phyloP scores from a whole-genome alignment of 768 basidiomycete species.

The Tricholoma hemisulphureum region DNA sequence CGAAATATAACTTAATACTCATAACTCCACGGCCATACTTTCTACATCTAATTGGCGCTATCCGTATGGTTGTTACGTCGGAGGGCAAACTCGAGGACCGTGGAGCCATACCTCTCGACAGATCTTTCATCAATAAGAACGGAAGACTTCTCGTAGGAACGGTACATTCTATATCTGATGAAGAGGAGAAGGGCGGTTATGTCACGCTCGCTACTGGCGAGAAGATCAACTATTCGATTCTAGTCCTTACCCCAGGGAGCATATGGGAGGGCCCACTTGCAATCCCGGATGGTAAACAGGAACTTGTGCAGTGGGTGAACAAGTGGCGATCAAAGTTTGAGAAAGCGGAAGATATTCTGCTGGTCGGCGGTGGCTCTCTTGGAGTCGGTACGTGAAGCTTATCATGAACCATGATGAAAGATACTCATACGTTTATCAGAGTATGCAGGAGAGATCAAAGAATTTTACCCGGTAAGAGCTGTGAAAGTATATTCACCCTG shows the following conservation, averaged over 20 bases:
- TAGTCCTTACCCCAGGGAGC: constrained; percentile 61
- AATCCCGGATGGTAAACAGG: constrained; percentile 38
- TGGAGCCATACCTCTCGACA: constrained; percentile 51
- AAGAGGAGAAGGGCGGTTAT: constrained; percentile 37
- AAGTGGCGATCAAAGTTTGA: constrained; percentile 34
- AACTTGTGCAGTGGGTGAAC: constrained; percentile 23
- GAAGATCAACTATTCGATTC: constrained; percentile 47
- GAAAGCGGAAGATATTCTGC: constrained; percentile 42
- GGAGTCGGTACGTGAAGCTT: constrained; percentile 39
- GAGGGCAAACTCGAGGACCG: constrained; percentile 43
- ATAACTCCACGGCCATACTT: constrained; percentile 52
- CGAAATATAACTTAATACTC: constrained; percentile 51
- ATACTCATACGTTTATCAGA: constrained; percentile 24
- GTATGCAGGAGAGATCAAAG: constrained; percentile 43
- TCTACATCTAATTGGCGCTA: constrained; percentile 46
- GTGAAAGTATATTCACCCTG: constrained; percentile 12
- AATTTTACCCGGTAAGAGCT: constrained; percentile 36
- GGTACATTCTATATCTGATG: constrained; percentile 31
- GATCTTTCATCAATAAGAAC: constrained; percentile 44
- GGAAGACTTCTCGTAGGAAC: constrained; percentile 43
- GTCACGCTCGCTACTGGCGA: constrained; percentile 53
- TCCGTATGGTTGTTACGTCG: constrained; percentile 52
- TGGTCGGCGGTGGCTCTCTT: constrained; percentile 59
- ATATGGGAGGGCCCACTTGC: constrained; percentile 50
- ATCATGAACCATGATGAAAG: not conserved